phyloP scores from a whole-genome alignment of 75 land plant species.

The Sequoia sempervirens region DNA sequence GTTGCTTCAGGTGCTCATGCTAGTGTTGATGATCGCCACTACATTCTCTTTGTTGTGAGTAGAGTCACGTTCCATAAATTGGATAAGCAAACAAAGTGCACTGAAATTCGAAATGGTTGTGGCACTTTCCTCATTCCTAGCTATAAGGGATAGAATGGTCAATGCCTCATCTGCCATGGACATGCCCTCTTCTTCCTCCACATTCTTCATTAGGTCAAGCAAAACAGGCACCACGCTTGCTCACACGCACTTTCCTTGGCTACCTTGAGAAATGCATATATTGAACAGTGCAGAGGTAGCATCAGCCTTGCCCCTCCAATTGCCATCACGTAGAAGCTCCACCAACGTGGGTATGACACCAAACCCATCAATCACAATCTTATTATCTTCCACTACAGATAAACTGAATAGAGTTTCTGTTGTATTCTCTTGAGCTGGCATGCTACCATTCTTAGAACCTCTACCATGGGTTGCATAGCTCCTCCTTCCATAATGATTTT shows the following conservation, averaged over 20 bases:
- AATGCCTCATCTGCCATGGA: slow-evolving; percentile 65
- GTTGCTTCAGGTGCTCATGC: too few relatives aligned
- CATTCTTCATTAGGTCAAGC: too few relatives aligned
- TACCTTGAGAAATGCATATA: slow-evolving; percentile 62
- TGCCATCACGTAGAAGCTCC: too few relatives aligned
- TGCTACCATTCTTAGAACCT: slow-evolving; percentile 46
- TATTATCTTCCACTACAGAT: too few relatives aligned
- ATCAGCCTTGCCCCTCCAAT: too few relatives aligned
- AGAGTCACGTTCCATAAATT: too few relatives aligned
- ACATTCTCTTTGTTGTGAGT: too few relatives aligned
- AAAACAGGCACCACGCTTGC: slow-evolving; percentile 59
- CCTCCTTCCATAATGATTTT: too few relatives aligned
- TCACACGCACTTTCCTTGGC: slow-evolving; percentile 58
- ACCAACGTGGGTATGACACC: too few relatives aligned
- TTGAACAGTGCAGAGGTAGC: slow-evolving; percentile 79
- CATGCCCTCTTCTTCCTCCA: slow-evolving; percentile 10
- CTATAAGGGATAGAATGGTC: slow-evolving; percentile 67
- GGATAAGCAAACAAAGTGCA: slow-evolving; percentile 46
- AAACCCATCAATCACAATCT: too few relatives aligned
- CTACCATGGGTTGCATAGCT: too few relatives aligned
- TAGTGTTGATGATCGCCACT: too few relatives aligned
- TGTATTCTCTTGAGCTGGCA: slow-evolving; percentile 65
- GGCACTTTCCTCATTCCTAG: slow-evolving; percentile 46
- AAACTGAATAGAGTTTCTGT: slow-evolving; percentile 78
- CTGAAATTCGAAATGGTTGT: slow-evolving; percentile 45